Conservation (phyloP, 352 stramenopile genomes). For the Globisporangium middletonii region DNA sequence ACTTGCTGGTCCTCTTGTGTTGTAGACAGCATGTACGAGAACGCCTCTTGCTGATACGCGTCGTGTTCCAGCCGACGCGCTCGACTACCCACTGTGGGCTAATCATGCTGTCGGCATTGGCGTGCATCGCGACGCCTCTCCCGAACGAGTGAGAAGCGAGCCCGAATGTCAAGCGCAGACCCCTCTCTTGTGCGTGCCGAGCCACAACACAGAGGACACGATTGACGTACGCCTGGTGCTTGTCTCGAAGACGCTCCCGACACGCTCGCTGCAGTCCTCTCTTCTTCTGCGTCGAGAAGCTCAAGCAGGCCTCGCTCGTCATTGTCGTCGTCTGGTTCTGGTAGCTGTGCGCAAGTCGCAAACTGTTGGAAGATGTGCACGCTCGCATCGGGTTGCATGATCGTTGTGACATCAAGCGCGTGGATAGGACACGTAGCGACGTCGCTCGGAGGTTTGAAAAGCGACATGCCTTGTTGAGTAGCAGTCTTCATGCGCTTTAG, state of each 20-base stretch:
- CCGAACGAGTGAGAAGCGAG: conserved; percentile 12
- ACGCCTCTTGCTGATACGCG: conserved; percentile 10
- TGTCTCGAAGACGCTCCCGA: background rate
- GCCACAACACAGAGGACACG: conserved; percentile 2
- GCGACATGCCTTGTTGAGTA: conserved; percentile 9
- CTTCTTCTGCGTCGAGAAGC: conserved; percentile 5
- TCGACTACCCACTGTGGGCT: conserved; percentile 10
- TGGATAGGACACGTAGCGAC: conserved; percentile 13
- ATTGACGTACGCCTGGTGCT: conserved; percentile 11
- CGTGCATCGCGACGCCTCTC: conserved; percentile 9
- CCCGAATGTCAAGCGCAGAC: background rate
- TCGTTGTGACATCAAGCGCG: conserved; percentile 6
- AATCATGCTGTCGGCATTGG: background rate
- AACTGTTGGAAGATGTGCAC: conserved; percentile 14
- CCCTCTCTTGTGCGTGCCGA: background rate
- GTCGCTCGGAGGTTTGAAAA: conserved; percentile 12
- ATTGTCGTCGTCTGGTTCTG: background rate
- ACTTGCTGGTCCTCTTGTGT: background rate
- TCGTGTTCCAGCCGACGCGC: conserved; percentile 2
- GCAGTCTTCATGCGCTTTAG: conserved; percentile 13
- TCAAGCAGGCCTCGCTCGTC: conserved; percentile 11
- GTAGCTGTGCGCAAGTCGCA: background rate
- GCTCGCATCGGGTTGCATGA: conserved; percentile 3
- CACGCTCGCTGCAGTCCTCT: background rate
- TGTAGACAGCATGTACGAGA: conserved; percentile 10